A percentile compares a stretch with the other conserved stretches of the same genome.
Evolutionary conservation across 495 filamentous ascomycete species (phyloP).

Genomic region (Rostrohypoxylon terebratum): DNA sequence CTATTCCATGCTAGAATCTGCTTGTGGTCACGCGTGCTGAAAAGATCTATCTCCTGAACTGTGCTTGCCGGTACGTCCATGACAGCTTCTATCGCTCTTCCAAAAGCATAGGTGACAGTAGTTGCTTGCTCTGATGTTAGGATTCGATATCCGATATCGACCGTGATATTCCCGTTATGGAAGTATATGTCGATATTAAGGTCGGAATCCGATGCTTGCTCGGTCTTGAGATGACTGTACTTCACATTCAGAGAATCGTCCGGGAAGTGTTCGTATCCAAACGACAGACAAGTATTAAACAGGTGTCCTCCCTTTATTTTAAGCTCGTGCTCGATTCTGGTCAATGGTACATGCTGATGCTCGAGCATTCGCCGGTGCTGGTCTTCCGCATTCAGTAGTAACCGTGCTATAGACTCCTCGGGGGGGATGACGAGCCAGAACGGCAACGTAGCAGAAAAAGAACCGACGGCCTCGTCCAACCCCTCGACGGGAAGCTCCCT

Average conservation of each 20-base stretch:
- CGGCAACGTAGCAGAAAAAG: conserved; percentile 56
- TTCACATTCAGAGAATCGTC: conserved; percentile 24
- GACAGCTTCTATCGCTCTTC: conserved; percentile 57
- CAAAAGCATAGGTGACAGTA: conserved; percentile 56
- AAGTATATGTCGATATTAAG: conserved; percentile 57
- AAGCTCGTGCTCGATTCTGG: conserved; percentile 58
- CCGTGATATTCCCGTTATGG: conserved; percentile 50
- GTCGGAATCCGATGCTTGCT: conserved; percentile 60
- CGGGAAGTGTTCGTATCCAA: conserved; percentile 54
- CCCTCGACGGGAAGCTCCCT: conserved; percentile 55
- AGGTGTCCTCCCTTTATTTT: conserved; percentile 55
- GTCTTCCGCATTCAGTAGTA: conserved; percentile 52
- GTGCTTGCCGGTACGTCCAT: conserved; percentile 50
- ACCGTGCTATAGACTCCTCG: conserved; percentile 48
- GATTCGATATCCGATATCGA: conserved; percentile 59
- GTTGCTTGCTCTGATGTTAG: conserved; percentile 56
- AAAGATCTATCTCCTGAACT: conserved; percentile 57
- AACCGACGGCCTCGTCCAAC: conserved; percentile 55
- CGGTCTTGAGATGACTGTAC: conserved; percentile 53
- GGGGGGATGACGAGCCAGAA: conserved; percentile 51
- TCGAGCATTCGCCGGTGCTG: conserved; percentile 49
- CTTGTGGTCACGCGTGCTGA: conserved; percentile 57
- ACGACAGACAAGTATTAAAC: conserved; percentile 61
- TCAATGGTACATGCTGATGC: conserved; percentile 58
- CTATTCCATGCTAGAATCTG: conserved; percentile 57